A percentile compares a stretch with the other conserved stretches of the same genome.
Conservation (phyloP, 805 yeast genomes). For the Sporopachydermia lactativora region DNA sequence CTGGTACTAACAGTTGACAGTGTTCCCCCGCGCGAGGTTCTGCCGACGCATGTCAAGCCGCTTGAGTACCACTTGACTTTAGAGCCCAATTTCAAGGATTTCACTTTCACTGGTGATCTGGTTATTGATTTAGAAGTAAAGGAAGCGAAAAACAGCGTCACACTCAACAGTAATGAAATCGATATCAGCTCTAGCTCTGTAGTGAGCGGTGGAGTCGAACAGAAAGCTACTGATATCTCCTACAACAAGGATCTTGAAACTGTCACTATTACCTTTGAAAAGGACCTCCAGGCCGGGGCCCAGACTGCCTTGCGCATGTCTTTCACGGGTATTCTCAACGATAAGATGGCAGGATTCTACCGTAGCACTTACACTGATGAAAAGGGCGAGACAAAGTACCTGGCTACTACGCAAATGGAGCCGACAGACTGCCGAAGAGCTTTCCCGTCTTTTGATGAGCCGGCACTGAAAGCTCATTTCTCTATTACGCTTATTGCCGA, state of each 20-base stretch:
- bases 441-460: slow-evolving; percentile 67
- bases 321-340: slow-evolving; percentile 45
- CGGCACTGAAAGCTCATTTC: slow-evolving; percentile 53
- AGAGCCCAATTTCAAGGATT: slow-evolving; percentile 40
- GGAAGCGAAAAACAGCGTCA: slow-evolving; percentile 28
- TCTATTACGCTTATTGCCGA: slow-evolving; percentile 42
- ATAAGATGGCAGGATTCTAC: slow-evolving; percentile 65
- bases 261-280: slow-evolving; percentile 41
- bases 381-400: slow-evolving; percentile 37
- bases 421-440: slow-evolving; percentile 69
- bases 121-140: slow-evolving; percentile 31
- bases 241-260: slow-evolving; percentile 46
- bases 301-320: slow-evolving; percentile 42
- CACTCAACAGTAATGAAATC: slow-evolving; percentile 52
- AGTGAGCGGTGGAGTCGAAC: slow-evolving; percentile 18
- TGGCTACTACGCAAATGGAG: slow-evolving; percentile 61
- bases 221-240: slow-evolving; percentile 16
- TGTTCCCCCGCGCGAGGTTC: slow-evolving; percentile 21
- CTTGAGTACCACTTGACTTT: slow-evolving; percentile 54
- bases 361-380: slow-evolving; percentile 44
- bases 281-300: slow-evolving; percentile 21
- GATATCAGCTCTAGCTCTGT: slow-evolving; percentile 35
- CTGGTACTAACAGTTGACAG: too few species aligned
- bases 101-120: slow-evolving; percentile 34
- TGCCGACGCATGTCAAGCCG: slow-evolving; percentile 60